Percentiles rank a stretch among this genome's conserved stretches.
Conservation (phyloP, 176 grass and related monocot species). For the Bromus sterilis region DNA sequence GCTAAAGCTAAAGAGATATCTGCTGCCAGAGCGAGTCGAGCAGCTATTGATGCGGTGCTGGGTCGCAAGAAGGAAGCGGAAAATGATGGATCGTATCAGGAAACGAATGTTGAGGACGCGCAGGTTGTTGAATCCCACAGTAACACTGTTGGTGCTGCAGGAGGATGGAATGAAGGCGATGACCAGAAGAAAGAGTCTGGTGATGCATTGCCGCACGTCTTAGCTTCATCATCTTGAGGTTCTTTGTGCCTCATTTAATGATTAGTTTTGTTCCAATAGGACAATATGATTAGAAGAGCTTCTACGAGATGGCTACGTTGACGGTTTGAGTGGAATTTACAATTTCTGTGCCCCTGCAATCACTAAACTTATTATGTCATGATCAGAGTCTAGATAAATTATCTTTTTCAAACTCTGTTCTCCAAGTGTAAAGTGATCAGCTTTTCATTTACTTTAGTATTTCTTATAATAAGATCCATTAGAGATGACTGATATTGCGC, state of each 20-base stretch:
- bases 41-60: slow-evolving; percentile 64
- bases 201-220: not conserved
- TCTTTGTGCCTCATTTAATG: slow-evolving; percentile 5
- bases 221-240: slow-evolving; percentile 12
- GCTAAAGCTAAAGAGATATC: slow-evolving; percentile 68
- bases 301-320: not conserved
- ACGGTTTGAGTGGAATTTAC: not conserved
- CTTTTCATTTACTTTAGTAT: not conserved
- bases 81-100: slow-evolving; percentile 26
- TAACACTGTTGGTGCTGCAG: not conserved
- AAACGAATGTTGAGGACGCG: slow-evolving; percentile 28
- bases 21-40: slow-evolving; percentile 56
- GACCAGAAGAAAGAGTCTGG: slow-evolving; percentile 20
- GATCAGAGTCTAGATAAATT: not conserved
- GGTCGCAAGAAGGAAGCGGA: slow-evolving; percentile 46
- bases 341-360: not conserved
- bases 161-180: slow-evolving; percentile 7
- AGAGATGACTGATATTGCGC: not conserved
- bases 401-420: not conserved
- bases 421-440: not conserved
- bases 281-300: slow-evolving; percentile 7
- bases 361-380: not conserved
- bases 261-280: slow-evolving; percentile 24
- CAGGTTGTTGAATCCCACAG: slow-evolving; percentile 22
- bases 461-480: not conserved